A percentile compares a stretch with the other conserved stretches of the same genome.
Conservation (phyloP, 805 yeast genomes). For the Schwanniomyces yamadae region DNA sequence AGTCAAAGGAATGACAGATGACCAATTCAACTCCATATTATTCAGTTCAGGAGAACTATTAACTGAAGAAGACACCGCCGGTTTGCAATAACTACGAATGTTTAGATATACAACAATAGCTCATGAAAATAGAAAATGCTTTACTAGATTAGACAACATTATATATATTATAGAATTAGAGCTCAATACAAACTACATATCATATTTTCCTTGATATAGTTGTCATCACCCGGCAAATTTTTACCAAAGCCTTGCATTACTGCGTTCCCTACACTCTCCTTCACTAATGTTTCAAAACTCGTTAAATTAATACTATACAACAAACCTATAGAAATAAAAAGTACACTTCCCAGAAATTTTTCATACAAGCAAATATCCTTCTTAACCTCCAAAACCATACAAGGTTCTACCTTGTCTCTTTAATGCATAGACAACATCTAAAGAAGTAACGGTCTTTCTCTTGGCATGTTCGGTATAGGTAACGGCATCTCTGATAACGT, state of each 20-base stretch:
- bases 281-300: background rate
- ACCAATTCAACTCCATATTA: slow-evolving; percentile 17
- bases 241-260: too few species aligned
- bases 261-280: too few species aligned
- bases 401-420: slow-evolving; percentile 99
- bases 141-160: background rate
- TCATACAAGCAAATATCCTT: background rate
- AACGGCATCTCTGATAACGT: slow-evolving; percentile 98
- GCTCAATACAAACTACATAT: too few species aligned
- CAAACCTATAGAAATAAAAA: slow-evolving; percentile 3
- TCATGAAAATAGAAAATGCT: background rate
- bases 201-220: too few species aligned
- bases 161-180: background rate
- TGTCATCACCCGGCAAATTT: too few species aligned
- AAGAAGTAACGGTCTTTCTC: slow-evolving; percentile 99
- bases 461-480: slow-evolving; percentile 99
- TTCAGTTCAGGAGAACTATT: slow-evolving; percentile 15
- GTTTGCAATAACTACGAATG: too few species aligned
- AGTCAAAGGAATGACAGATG: slow-evolving; percentile 38
- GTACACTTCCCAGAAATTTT: slow-evolving; percentile 1
- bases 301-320: slow-evolving; percentile 3
- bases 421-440: slow-evolving; percentile 98
- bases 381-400: slow-evolving; percentile 95
- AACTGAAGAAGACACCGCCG: slow-evolving; percentile 15
- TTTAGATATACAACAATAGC: too few species aligned